phyloP scores from a whole-genome alignment of 179 eudicot genomes.

The Silene noctiflora region DNA sequence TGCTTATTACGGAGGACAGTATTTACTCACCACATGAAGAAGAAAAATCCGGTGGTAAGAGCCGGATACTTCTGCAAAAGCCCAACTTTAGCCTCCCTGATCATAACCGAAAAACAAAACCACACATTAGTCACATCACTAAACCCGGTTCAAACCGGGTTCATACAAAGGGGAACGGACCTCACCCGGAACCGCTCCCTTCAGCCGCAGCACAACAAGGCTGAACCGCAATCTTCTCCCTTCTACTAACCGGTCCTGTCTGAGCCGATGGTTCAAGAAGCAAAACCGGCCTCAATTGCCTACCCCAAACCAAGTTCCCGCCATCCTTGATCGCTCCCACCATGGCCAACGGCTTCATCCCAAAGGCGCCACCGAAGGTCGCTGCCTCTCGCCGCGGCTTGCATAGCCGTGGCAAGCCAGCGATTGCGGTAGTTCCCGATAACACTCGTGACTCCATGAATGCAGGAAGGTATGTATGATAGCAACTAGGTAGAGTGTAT shows the following conservation, averaged over 20 bases:
- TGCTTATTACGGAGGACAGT: not conserved
- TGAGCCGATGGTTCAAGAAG: conserved; percentile 41
- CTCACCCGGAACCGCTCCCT: conserved; percentile 92
- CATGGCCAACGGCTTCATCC: conserved; percentile 26
- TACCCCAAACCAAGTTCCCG: conserved; percentile 77
- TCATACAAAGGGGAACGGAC: conserved; percentile 50
- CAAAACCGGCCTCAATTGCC: conserved; percentile 71
- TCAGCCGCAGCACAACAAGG: conserved; percentile 70
- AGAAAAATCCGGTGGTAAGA: conserved; percentile 82
- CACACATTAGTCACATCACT: conserved; percentile 14
- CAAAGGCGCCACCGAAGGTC: conserved; percentile 21
- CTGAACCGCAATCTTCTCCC: conserved; percentile 40
- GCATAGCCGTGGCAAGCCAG: conserved; percentile 46
- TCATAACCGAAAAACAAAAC: conserved; percentile 3
- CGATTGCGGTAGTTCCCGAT: conserved; percentile 55
- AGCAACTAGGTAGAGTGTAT: not conserved
- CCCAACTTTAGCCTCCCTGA: conserved; percentile 76
- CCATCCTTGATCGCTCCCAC: conserved; percentile 41
- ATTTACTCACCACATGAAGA: conserved; percentile 88
- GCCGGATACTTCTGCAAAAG: conserved; percentile 68
- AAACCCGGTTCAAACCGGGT: conserved; percentile 25
- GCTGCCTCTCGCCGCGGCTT: conserved; percentile 31
- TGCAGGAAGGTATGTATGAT: not conserved
- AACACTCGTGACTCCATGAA: conserved; percentile 85
- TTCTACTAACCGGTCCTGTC: conserved; percentile 24